A percentile compares a stretch with the other conserved stretches of the same genome.
phyloP scores from a whole-genome alignment of 805 yeast species.

The Spathaspora arborariae region DNA sequence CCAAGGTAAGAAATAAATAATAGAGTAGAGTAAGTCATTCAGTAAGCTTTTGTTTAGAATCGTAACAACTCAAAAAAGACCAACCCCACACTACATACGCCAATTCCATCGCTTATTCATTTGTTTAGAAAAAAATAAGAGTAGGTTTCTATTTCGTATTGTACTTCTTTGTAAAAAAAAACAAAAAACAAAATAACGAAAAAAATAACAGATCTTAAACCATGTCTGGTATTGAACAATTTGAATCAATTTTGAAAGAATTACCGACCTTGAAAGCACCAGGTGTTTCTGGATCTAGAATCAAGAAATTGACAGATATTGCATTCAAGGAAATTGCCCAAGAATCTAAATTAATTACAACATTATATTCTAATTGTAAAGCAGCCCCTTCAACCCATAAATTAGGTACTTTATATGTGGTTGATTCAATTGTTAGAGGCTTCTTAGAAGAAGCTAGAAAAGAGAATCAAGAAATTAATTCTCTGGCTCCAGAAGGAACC shows the following conservation, averaged over 20 bases:
- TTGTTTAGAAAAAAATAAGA: background rate
- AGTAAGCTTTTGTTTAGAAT: slow-evolving; percentile 1
- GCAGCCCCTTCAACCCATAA: slow-evolving; percentile 76
- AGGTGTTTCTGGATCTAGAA: slow-evolving; percentile 95
- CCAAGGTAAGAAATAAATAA: background rate
- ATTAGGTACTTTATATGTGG: slow-evolving; percentile 84
- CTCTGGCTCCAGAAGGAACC: slow-evolving; percentile 62
- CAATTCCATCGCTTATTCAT: background rate
- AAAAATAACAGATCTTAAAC: background rate
- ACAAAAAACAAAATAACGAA: background rate
- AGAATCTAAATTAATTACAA: slow-evolving; percentile 55
- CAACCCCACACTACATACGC: background rate
- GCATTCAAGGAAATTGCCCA: slow-evolving; percentile 65
- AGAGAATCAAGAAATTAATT: slow-evolving; percentile 43
- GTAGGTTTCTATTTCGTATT: background rate
- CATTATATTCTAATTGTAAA: slow-evolving; percentile 63
- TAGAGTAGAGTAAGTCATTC: background rate
- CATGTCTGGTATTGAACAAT: slow-evolving; percentile 44
- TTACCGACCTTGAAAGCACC: slow-evolving; percentile 66
- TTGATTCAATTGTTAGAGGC: slow-evolving; percentile 88
- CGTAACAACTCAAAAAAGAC: background rate
- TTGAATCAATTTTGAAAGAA: slow-evolving; percentile 47
- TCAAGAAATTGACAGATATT: slow-evolving; percentile 75
- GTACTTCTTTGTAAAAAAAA: background rate
- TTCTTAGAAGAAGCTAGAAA: slow-evolving; percentile 72